phyloP scores from a whole-genome alignment of 495 filamentous ascomycete species.

The Xylaria scruposa region DNA sequence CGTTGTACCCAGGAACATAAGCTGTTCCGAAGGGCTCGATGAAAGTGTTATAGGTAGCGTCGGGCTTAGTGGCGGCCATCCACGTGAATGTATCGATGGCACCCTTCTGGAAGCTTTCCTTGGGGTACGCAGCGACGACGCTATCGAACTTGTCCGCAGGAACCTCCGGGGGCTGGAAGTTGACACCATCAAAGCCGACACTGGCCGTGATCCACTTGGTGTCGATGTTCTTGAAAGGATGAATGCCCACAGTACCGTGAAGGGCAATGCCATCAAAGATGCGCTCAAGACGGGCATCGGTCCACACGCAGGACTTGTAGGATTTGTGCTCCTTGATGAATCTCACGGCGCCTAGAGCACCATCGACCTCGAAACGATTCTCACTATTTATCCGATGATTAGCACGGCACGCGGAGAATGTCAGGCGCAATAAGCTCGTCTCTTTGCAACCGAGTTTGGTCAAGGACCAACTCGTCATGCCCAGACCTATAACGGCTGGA shows the following conservation, averaged over 20 bases:
- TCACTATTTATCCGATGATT: constrained; percentile 33
- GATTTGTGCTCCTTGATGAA: constrained; percentile 55
- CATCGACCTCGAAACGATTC: constrained; percentile 59
- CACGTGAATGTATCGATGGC: constrained; percentile 25
- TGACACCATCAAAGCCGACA: constrained; percentile 32
- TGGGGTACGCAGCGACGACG: constrained; percentile 30
- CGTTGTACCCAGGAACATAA: constrained; percentile 15
- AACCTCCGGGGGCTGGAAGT: constrained; percentile 27
- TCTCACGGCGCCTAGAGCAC: constrained; percentile 84
- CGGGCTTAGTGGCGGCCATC: constrained; percentile 21
- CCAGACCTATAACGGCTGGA: neutral
- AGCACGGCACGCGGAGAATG: neutral
- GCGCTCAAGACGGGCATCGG: constrained; percentile 31
- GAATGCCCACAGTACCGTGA: constrained; percentile 31
- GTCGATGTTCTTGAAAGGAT: constrained; percentile 35
- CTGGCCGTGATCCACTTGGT: constrained; percentile 29
- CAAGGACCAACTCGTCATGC: too few relatives aligned
- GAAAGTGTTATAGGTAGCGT: constrained; percentile 18
- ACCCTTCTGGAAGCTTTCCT: constrained; percentile 20
- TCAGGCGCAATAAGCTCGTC: neutral
- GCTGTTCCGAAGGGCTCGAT: constrained; percentile 10
- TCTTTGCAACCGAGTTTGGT: neutral
- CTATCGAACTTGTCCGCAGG: constrained; percentile 32
- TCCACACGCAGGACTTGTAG: constrained; percentile 21
- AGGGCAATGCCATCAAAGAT: constrained; percentile 39